Percentiles rank a stretch among this genome's conserved stretches.
Conservation (phyloP, 495 filamentous ascomycete genomes). For the Daldinia decipiens region DNA sequence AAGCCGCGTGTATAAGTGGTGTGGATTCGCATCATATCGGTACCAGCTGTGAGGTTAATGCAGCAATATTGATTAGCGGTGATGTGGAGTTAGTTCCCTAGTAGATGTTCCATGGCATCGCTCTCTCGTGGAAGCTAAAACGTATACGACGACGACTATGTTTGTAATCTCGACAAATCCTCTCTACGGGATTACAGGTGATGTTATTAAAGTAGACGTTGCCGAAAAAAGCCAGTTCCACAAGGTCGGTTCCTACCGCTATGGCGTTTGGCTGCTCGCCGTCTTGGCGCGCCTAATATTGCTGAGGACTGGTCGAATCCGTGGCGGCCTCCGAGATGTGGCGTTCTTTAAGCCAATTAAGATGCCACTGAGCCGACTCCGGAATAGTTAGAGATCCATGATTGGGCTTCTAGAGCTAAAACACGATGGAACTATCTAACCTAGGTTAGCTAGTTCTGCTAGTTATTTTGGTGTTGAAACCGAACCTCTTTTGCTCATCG, state of each 20-base stretch:
- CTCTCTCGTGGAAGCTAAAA: slow-evolving; percentile 14
- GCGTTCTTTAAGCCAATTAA: slow-evolving; percentile 31
- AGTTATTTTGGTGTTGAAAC: slow-evolving; percentile 17
- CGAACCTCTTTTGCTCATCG: slow-evolving; percentile 18
- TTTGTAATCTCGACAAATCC: slow-evolving; percentile 18
- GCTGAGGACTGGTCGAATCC: slow-evolving; percentile 17
- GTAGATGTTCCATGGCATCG: slow-evolving; percentile 11
- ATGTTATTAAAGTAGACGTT: slow-evolving; percentile 20
- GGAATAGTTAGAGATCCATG: slow-evolving; percentile 20
- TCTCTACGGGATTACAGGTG: slow-evolving; percentile 2
- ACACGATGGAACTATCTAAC: slow-evolving; percentile 11
- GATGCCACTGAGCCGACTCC: slow-evolving; percentile 26
- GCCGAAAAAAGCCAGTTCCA: slow-evolving; percentile 20
- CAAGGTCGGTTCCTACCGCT: slow-evolving; percentile 19
- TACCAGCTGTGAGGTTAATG: slow-evolving; percentile 11
- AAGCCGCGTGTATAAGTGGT: slow-evolving; percentile 9
- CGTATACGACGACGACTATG: slow-evolving; percentile 12
- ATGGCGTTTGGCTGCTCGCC: slow-evolving; percentile 23
- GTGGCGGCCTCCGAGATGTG: slow-evolving; percentile 40
- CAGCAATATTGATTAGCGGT: slow-evolving; percentile 2
- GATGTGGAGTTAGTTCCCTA: slow-evolving; percentile 12
- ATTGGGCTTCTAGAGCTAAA: slow-evolving; percentile 33
- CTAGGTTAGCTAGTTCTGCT: slow-evolving; percentile 18
- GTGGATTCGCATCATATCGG: slow-evolving; percentile 14
- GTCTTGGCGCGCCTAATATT: slow-evolving; percentile 28